Percentiles rank a stretch among this genome's conserved stretches.
These are phyloP conservation scores for Fusarium sp. DNA, from an alignment of 2,329 filamentous ascomycete genomes.

Conservation along the genomic window DNA sequence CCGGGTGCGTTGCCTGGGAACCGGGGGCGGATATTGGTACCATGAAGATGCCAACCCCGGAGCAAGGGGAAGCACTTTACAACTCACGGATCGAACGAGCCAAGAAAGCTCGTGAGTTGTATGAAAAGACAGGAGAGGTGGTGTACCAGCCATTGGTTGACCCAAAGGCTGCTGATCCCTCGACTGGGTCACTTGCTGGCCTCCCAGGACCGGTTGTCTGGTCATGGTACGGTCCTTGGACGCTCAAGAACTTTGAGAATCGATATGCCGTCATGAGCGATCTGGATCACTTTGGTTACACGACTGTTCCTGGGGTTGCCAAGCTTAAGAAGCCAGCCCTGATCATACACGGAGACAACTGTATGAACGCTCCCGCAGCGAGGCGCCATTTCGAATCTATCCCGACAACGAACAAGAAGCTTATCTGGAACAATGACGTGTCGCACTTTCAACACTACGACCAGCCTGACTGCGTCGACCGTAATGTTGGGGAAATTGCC, in stretches of 20 bases:
- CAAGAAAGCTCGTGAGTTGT: background rate
- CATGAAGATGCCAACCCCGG: background rate
- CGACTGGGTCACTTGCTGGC: background rate
- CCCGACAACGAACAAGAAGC: background rate
- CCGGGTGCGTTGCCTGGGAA: background rate
- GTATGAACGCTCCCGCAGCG: background rate
- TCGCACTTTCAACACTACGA: background rate
- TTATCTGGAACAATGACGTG: background rate
- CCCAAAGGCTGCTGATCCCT: background rate
- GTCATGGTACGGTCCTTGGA: background rate
- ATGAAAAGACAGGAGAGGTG: background rate
- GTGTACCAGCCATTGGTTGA: background rate
- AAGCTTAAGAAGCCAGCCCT: background rate
- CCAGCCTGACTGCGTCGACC: background rate
- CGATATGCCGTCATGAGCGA: background rate
- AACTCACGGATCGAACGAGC: background rate
- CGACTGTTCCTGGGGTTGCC: background rate
- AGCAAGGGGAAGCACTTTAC: background rate
- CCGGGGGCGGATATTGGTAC: background rate
- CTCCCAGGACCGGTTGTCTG: background rate
- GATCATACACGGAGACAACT: background rate
- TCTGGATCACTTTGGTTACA: background rate
- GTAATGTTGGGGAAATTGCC: background rate
- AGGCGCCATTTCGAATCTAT: background rate
- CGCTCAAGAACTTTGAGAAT: background rate